Base-by-base conservation (phyloP, 148 eudicot genomes). In the Polygonum maritimum region DNA sequence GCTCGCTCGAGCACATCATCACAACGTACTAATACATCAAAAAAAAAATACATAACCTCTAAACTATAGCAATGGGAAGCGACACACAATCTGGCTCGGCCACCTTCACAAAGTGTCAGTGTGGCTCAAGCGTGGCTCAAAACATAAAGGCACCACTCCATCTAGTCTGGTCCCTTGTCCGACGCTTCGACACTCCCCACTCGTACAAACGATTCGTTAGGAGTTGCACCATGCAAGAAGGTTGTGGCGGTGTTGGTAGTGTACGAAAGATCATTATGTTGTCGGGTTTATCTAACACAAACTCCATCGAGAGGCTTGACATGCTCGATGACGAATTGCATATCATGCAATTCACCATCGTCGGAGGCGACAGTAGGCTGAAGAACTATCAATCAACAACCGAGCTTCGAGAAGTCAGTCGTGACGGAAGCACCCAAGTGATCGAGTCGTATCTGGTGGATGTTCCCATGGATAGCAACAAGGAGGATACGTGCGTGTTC, bases 161-260 rank as follows among this genome's bases (percentile, higher is more conserved):
- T 18, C 16, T 82, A 11, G 90, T 90, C 18, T 88, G 91, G 94
- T 85, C 91, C 48, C 44, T 82, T 57, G 83, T 86, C 5, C 86
- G 88, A 4, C 79, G 79, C 49, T 90, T 88, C 47, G 71, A 86
- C 78, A 82, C 77, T 45, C 91, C 91, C 1, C 84, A 88, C 48
- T 77, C 82, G 18, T 90, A 90, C 75, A 86, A 83, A 74, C 74
- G 6, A 16, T 86, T 88, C 77, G 65, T 86, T 21, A 79, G 71
- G 73, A 33, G 11, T 41, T 77, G 75, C 38, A 33, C 51, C 36
- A 63, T 77, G 63, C 26, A 51, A 14, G n/a, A 48, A 4, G 74
- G 65, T 4, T 39, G 31, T 26, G 86, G 86, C 22, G 51, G 58
- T 33, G 79, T 82, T 3, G 87, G 87, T 0, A 77, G 79, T 14